These are phyloP conservation scores for Candida smagusa DNA, from an alignment of 1,139 yeast species.

Conservation along the genomic window DNA sequence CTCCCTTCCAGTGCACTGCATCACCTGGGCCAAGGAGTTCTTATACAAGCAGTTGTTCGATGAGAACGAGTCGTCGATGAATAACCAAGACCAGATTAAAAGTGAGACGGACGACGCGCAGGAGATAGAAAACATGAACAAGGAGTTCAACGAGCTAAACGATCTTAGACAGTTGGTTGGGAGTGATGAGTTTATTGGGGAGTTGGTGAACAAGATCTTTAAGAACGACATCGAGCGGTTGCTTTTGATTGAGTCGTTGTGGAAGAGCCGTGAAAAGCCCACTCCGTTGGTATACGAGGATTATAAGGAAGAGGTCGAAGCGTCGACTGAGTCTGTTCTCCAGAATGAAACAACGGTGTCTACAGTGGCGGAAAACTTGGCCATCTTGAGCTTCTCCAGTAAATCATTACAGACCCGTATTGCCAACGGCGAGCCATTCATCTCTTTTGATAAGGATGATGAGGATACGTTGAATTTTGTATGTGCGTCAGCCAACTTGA, in stretches of 20 bases:
- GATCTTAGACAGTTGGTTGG: constrained; percentile 53
- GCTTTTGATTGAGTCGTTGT: constrained; percentile 66
- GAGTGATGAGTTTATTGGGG: constrained; percentile 25
- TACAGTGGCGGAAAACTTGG: constrained; percentile 61
- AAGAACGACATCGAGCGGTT: constrained; percentile 72
- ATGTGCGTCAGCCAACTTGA: constrained; percentile 79
- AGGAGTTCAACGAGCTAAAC: constrained; percentile 74
- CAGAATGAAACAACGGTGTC: constrained; percentile 59
- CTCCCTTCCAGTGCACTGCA: constrained; percentile 91
- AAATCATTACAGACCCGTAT: constrained; percentile 50
- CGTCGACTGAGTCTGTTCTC: constrained; percentile 6
- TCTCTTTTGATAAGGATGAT: constrained; percentile 91
- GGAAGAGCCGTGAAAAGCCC: constrained; percentile 74
- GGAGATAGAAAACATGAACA: constrained; percentile 65
- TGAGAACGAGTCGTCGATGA: constrained; percentile 32
- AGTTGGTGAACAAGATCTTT: constrained; percentile 56
- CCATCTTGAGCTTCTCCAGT: constrained; percentile 54
- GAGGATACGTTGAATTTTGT: constrained; percentile 87
- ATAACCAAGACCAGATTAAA: constrained; percentile 42
- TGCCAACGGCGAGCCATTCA: constrained; percentile 38
- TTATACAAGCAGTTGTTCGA: constrained; percentile 80
- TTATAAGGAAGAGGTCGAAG: constrained; percentile 15
- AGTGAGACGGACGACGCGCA: constrained; percentile 54
- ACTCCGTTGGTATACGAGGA: constrained; percentile 46
- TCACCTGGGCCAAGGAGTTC: constrained; percentile 96